phyloP scores from a whole-genome alignment of 1,284 basidiomycete genomes.

The Sutorius eximius region DNA sequence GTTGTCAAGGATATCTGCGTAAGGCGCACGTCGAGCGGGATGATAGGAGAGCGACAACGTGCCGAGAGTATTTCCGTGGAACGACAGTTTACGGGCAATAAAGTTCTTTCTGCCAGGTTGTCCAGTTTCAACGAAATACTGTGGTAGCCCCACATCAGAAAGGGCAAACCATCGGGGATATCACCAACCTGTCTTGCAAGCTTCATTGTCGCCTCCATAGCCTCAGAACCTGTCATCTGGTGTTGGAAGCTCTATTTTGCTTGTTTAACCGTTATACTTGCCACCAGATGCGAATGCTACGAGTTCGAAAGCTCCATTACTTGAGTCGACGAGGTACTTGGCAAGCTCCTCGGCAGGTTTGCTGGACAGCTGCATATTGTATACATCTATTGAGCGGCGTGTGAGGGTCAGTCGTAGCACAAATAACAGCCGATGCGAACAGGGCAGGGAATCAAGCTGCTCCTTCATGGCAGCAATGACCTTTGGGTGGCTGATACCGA shows the following conservation, averaged over 20 bases:
- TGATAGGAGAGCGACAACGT: constrained; percentile 69
- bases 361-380: constrained; percentile 78
- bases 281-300: constrained; percentile 74
- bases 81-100: constrained; percentile 78
- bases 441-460: constrained; percentile 73
- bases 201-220: constrained; percentile 81
- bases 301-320: constrained; percentile 72
- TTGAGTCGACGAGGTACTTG: constrained; percentile 54
- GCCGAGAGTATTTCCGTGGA: constrained; percentile 80
- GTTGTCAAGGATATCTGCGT: constrained; percentile 60
- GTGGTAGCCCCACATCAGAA: constrained; percentile 6
- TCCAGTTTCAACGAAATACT: constrained; percentile 71
- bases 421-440: constrained; percentile 41
- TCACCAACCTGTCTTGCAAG: constrained; percentile 65
- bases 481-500: constrained; percentile 73
- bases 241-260: neutral
- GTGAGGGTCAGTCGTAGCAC: constrained; percentile 6
- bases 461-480: constrained; percentile 73
- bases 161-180: neutral
- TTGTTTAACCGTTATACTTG: constrained; percentile 19
- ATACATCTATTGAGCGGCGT: constrained; percentile 58
- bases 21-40: constrained; percentile 64
- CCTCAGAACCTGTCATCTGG: constrained; percentile 66
- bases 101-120: constrained; percentile 72
- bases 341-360: constrained; percentile 78